Evolutionary conservation across 2,329 filamentous ascomycete species (phyloP).

Genomic region (Fusarium floridanum): DNA sequence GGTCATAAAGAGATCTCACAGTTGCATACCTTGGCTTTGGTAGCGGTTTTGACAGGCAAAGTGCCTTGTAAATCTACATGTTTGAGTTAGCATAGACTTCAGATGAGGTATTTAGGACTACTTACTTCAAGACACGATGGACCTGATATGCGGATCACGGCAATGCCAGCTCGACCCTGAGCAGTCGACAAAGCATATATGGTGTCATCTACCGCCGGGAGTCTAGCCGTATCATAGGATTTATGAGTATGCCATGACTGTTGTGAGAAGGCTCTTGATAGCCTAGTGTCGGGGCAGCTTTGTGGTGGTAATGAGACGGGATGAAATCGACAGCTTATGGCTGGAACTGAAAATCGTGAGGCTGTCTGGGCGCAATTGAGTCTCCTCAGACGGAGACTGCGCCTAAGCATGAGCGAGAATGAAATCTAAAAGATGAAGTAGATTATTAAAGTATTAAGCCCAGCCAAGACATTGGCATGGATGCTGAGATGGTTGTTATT

Average conservation of each 20-base stretch:
- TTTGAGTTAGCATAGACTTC: slow-evolving; percentile 10
- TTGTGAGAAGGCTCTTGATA: slow-evolving; percentile 24
- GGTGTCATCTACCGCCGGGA: slow-evolving; percentile 64
- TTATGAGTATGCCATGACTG: slow-evolving; percentile 14
- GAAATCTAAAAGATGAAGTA: not conserved
- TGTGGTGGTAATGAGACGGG: not conserved
- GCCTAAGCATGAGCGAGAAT: slow-evolving; percentile 43
- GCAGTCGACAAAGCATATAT: slow-evolving; percentile 95
- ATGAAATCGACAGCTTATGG: not conserved
- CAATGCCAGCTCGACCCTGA: slow-evolving; percentile 87
- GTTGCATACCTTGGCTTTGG: slow-evolving; percentile 71
- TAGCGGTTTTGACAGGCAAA: slow-evolving; percentile 62
- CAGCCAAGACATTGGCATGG: not conserved
- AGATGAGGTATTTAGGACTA: not conserved
- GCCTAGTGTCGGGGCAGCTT: not conserved
- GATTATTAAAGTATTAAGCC: not conserved
- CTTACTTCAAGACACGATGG: slow-evolving; percentile 76
- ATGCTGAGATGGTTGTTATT: not conserved
- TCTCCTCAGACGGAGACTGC: slow-evolving; percentile 36
- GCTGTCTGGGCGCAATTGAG: slow-evolving; percentile 29
- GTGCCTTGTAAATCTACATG: slow-evolving; percentile 61
- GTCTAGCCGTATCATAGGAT: slow-evolving; percentile 9
- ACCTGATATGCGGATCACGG: slow-evolving; percentile 89
- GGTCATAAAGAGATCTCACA: slow-evolving; percentile 79
- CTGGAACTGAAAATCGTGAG: slow-evolving; percentile 3